Conservation (phyloP, 768 basidiomycete genomes). For the Boletus subparvulus region DNA sequence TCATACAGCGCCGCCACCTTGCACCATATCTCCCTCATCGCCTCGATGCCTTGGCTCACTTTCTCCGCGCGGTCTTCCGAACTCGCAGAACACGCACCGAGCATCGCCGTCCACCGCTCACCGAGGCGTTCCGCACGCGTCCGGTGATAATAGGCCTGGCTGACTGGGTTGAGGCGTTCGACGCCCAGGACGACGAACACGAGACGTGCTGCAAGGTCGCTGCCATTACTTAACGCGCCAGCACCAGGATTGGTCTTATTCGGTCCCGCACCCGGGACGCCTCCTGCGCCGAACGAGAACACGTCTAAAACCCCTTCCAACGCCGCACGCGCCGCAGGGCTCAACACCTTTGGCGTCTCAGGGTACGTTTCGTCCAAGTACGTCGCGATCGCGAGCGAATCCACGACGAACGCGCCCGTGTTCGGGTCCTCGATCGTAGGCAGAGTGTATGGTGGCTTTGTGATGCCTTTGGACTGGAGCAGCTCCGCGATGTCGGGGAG, state of each 20-base stretch:
- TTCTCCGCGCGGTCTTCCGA: slow-evolving; percentile 30
- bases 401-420: slow-evolving; percentile 38
- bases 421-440: slow-evolving; percentile 51
- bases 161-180: slow-evolving; percentile 32
- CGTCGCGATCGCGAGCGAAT: slow-evolving; percentile 46
- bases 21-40: slow-evolving; percentile 30
- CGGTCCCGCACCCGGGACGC: neutral
- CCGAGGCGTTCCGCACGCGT: slow-evolving; percentile 38
- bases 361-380: slow-evolving; percentile 55
- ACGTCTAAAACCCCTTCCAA: slow-evolving; percentile 31
- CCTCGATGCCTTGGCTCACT: slow-evolving; percentile 6
- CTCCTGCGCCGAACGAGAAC: slow-evolving; percentile 9
- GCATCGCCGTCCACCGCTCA: slow-evolving; percentile 36
- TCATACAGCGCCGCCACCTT: slow-evolving; percentile 16
- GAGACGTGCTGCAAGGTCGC: slow-evolving; percentile 3
- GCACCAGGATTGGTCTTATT: neutral
- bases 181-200: slow-evolving; percentile 25
- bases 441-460: slow-evolving; percentile 36
- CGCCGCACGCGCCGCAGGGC: slow-evolving; percentile 30
- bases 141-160: slow-evolving; percentile 39
- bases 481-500: slow-evolving; percentile 45
- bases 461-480: slow-evolving; percentile 30
- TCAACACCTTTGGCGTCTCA: slow-evolving; percentile 40
- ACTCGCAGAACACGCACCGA: slow-evolving; percentile 18
- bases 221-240: too few species aligned